Evolutionary conservation across 306 rosid genomes (phyloP).

Genomic region (Prunus mongolica): DNA sequence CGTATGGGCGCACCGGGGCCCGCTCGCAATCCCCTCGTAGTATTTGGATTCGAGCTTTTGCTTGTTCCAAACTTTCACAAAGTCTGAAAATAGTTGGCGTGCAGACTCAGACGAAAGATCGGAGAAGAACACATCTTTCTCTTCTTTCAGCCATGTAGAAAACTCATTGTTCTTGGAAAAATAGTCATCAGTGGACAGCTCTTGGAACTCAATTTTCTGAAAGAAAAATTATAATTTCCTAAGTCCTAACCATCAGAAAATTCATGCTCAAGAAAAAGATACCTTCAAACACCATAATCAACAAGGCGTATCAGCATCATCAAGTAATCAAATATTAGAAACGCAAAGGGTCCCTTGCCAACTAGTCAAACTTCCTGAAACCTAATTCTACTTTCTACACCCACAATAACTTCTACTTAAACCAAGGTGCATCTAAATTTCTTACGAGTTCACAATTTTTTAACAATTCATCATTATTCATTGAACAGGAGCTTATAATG

Average conservation of each 20-base stretch:
- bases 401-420: neutral
- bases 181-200: conserved; percentile 74
- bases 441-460: neutral
- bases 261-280: neutral
- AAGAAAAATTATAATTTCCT: conserved; percentile 11
- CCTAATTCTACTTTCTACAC: neutral
- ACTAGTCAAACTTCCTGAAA: neutral
- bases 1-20: conserved; percentile 71
- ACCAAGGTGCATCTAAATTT: neutral
- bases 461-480: neutral
- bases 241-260: conserved; percentile 2
- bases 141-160: conserved; percentile 89
- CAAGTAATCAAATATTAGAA: neutral
- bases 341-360: neutral
- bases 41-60: conserved; percentile 61
- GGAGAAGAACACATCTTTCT: conserved; percentile 78
- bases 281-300: conserved; percentile 1
- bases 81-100: conserved; percentile 58
- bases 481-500: neutral
- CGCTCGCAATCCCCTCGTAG: conserved; percentile 77
- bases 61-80: conserved; percentile 72
- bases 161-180: conserved; percentile 87
- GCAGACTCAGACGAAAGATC: conserved; percentile 75
- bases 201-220: conserved; percentile 48
- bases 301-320: neutral